Evolutionary conservation across 2,329 filamentous ascomycete genomes (phyloP), one percentile per base, ranked within the genome.

Genomic region (Curvularia sp.): DNA sequence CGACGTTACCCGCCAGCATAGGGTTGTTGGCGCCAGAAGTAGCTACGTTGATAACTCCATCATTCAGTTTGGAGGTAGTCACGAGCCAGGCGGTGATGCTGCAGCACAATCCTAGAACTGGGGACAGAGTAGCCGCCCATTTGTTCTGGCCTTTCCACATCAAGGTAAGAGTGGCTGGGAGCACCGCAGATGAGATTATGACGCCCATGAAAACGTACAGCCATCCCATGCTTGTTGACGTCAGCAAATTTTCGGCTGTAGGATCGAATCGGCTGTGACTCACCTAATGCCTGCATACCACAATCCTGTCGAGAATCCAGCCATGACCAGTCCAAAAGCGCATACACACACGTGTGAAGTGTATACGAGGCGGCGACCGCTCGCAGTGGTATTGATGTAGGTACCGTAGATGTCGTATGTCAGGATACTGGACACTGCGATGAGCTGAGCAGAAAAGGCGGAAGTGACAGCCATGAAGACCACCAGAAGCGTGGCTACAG

Each of bases 141-240:
- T 86, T 87, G 70, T 91, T 92, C 74, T 96, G 92, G 0, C 89
- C 86, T 47, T 85, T 86, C 92, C 92, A 97, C 57, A 93, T 81
- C 0, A 97, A 83, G 0, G 92, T 91, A 61, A 96, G 80, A 0
- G 91, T 89, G 0, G 92, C 91, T 0, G 93, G 93, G 9, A 97
- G 83, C 1, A 96, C 92, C 1, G 92, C 93, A 0, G 90, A 87
- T 0, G 89, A 93, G 70, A 97, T 95, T 68, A 96, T 91, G 47
- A 93, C 90, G 5, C 93, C 93, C 93, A 97, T 96, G 73, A 96
- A 85, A 1, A 96, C 80, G 72, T 95, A 96, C 1, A 96, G 81
- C 70, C 93, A 96, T 8, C 92, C 92, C 91, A 96, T 95, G 49
- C 67, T 68, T 53, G 2, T 18, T 23, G 1, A 13, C 36, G 28